Evolutionary conservation across 768 basidiomycete genomes (phyloP), one percentile per base, ranked within the genome.

Genomic region (Boletus vermiculosoides): DNA sequence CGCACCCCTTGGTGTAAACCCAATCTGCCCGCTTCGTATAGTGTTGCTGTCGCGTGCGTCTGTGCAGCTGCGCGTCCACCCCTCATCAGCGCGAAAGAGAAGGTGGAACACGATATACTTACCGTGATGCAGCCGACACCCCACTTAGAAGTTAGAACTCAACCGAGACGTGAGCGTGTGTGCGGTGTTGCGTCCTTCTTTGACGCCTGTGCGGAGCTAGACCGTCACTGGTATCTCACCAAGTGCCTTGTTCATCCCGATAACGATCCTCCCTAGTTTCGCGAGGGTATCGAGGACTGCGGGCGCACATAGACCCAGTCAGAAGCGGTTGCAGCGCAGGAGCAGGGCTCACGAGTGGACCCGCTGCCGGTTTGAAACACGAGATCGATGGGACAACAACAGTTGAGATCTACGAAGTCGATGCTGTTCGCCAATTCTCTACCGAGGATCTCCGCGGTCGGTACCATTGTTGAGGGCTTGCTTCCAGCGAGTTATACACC

Each of bases 311-410:
- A 31, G 5, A 15, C 16, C 51, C 2, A 37, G 22, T 45, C 4
- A 2, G 28, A 45, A 28, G 13, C 7, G 11, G 28, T 44, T 25
- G n/a, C 5, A 18, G 16, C 3, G 25, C 2, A 12, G 4, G 25
- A 39, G n/a, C 9, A 12, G 22, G 45, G 86, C 89, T 50, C 64
- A 94, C 94, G 71, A 28, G 94, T 94, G 55, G 89, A 90, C 0
- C 94, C 94, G 54, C 92, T 94, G 4, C 94, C 94, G 15, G 83
- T 82, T 65, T 89, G 90, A 75, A 95, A 97, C 1, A 99, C 92
- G 42, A 98, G 77, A 72, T 99, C 97, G 63, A 98, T 98, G 4
- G 97, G 97, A 72, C 97, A 98, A 8, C 95, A 95, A 71, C 92
- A 92, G 66, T 99, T 99, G 61, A 98, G 74, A 66, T 99, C 95